Evolutionary conservation across 108 stramenopile species (phyloP), one percentile per base, ranked within the genome.

Genomic region (Skeletonema tropicum): DNA sequence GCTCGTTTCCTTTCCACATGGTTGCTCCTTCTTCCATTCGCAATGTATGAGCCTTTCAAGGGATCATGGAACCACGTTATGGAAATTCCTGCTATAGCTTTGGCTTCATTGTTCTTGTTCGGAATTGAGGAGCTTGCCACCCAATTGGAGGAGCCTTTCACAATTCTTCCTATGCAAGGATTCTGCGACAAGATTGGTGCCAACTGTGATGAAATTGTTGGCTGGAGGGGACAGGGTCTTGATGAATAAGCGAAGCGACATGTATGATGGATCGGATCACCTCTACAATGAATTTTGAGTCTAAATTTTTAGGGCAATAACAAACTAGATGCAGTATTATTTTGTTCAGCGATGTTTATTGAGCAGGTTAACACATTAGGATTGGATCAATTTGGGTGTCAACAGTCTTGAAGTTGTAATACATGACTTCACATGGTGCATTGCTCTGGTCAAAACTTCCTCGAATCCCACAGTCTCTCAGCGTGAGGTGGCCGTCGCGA

Each of bases 111-210:
- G 5, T 85, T 87, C 45, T 59, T 91, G 30, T 88, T 91, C 60
- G 90, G 90, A 70, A 91, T 91, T 57, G 90, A 91, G 66, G 88
- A 89, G 75, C 64, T 90, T 48, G 87, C 74, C 9, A 87, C 86
- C 25, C 90, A 91, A 62, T 55, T 92, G 42, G 90, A 92, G 76
- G 90, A 92, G 42, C 90, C 90, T 15, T 92, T 92, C 61, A 89
- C 86, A 15, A 83, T 92, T 35, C 70, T 92, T 7, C 92, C 92
- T 55, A 87, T 89, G 86, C 88, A 87, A 48, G 82, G 74, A 9
- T 89, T 87, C 70, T 87, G 88, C 39, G 88, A 89, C 73, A 86
- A 86, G 64, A 88, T 88, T 71, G 62, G 57, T 29, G 23, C 17
- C 4, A 81, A 79, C 72, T 88, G 87, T 64, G 79, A 71, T 17